phyloP scores from a whole-genome alignment of 371 early-diverging fungal species.

The Paraphysoderma sedebokerense region DNA sequence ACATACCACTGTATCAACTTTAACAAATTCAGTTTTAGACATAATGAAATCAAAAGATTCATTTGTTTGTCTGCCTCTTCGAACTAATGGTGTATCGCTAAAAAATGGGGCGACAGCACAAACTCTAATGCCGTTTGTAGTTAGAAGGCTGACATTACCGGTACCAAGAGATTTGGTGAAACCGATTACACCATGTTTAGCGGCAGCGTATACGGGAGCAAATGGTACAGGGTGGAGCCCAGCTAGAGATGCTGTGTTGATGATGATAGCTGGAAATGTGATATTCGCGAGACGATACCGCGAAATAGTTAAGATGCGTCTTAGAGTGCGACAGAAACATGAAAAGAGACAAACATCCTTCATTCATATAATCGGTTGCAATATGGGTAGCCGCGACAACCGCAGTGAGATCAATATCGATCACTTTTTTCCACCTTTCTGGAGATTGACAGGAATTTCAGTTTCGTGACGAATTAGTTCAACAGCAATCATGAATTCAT shows the following conservation, averaged over 20 bases:
- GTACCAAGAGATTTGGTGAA: conserved; percentile 35
- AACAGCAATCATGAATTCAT: too few species aligned
- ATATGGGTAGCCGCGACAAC: conserved; percentile 51
- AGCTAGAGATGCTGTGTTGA: conserved; percentile 56
- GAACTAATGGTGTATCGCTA: conserved; percentile 28
- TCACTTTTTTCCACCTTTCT: conserved; percentile 29
- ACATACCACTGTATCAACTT: too few species aligned
- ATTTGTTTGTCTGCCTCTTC: conserved; percentile 2
- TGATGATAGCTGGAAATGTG: conserved; percentile 17
- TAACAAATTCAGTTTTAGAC: too few species aligned
- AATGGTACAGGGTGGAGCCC: conserved; percentile 45
- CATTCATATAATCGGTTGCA: conserved; percentile 39
- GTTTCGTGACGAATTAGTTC: conserved; percentile 8
- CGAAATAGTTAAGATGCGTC: not conserved
- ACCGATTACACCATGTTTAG: conserved; percentile 57
- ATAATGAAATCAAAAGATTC: conserved; percentile 7
- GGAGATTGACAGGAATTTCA: too few species aligned
- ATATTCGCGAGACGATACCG: conserved; percentile 13
- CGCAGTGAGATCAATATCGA: conserved; percentile 44
- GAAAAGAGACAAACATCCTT: too few species aligned
- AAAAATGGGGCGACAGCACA: conserved; percentile 65
- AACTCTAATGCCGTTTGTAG: conserved; percentile 35
- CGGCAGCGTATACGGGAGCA: conserved; percentile 58
- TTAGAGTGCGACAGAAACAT: not conserved
- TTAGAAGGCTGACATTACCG: too few species aligned